phyloP scores from a whole-genome alignment of 306 rosid genomes.

The Pyrus bretschneideri region DNA sequence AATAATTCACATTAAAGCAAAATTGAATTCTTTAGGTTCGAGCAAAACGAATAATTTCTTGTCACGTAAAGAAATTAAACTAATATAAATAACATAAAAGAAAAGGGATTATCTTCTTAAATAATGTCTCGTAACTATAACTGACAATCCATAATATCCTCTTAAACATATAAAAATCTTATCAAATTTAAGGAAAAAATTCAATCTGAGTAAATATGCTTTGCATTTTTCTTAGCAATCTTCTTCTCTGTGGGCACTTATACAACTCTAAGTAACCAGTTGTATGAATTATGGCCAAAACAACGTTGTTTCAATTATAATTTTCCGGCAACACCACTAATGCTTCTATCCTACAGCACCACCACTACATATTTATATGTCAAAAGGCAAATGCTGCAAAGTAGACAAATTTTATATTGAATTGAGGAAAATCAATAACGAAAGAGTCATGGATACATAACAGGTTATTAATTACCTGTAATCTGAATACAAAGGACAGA shows the following conservation, averaged over 20 bases:
- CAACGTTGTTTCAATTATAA: not conserved
- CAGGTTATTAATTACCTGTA: slow-evolving; percentile 61
- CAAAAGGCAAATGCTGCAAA: not conserved
- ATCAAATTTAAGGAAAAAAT: not conserved
- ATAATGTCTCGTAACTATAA: not conserved
- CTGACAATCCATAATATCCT: not conserved
- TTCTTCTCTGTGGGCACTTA: not conserved
- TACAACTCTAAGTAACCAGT: not conserved
- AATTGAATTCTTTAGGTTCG: not conserved
- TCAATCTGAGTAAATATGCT: not conserved
- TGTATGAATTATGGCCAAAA: not conserved
- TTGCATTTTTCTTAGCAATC: not conserved
- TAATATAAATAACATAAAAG: not conserved
- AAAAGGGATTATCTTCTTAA: not conserved
- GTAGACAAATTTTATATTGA: not conserved
- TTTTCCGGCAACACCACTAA: not conserved
- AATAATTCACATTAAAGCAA: not conserved
- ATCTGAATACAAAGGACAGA: slow-evolving; percentile 88
- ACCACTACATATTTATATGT: not conserved
- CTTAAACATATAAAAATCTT: not conserved
- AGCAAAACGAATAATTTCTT: not conserved
- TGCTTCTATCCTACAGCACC: not conserved
- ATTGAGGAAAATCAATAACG: not conserved
- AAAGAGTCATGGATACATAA: not conserved
- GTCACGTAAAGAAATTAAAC: not conserved